phyloP scores from a whole-genome alignment of 768 basidiomycete genomes.

The Lentinula sp. region DNA sequence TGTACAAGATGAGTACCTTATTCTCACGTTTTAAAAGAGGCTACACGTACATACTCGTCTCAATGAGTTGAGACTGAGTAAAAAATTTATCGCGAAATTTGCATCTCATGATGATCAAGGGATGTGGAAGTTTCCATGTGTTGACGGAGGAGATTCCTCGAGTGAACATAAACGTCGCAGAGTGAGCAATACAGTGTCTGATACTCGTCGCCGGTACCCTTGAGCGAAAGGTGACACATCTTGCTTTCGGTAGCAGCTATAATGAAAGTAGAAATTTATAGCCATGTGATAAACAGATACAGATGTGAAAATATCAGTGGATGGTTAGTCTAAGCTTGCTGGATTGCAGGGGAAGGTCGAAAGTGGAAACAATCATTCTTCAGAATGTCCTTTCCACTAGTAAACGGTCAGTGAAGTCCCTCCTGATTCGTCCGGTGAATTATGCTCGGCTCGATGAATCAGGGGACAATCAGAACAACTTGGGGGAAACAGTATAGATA shows the following conservation, averaged over 20 bases:
- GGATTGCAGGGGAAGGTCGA: neutral
- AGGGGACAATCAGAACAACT: no score
- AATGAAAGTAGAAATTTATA: neutral
- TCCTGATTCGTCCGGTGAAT: neutral
- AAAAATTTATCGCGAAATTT: constrained; percentile 14
- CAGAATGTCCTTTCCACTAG: neutral
- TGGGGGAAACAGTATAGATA: no score
- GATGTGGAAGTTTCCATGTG: constrained; percentile 17
- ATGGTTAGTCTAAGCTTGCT: neutral
- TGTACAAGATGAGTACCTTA: neutral
- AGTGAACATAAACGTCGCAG: constrained; percentile 26
- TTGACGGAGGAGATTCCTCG: constrained; percentile 16
- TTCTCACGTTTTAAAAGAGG: neutral
- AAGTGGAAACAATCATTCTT: neutral
- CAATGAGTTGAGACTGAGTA: constrained; percentile 24
- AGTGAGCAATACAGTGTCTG: constrained; percentile 22
- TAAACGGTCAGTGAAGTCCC: neutral
- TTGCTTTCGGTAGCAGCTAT: neutral
- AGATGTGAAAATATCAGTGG: neutral
- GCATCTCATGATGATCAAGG: constrained; percentile 22
- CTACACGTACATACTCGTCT: constrained; percentile 17
- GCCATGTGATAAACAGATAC: neutral
- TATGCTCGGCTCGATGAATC: no score
- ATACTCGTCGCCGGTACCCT: neutral
- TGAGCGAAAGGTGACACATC: neutral